Evolutionary conservation across 306 rosid genomes (phyloP).

Genomic region (Echinosophora koreensis): DNA sequence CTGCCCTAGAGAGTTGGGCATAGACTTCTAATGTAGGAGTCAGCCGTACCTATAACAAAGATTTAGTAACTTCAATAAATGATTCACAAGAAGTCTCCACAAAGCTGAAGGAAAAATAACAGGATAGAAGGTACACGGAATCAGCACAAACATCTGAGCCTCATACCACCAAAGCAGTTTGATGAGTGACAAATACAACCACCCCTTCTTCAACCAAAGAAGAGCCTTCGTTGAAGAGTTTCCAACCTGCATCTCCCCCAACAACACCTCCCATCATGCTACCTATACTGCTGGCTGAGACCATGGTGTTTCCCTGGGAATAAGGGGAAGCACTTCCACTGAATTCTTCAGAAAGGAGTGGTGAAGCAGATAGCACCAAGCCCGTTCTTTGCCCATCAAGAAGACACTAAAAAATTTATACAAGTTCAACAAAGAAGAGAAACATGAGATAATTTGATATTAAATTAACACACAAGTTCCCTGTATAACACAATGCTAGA

Average conservation of each 20-base stretch:
- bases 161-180: conserved; percentile 96
- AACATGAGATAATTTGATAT: conserved; percentile 47
- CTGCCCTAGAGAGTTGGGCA: conserved; percentile 84
- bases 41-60: conserved; percentile 73
- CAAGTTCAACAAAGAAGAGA: conserved; percentile 49
- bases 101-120: conserved; percentile 43
- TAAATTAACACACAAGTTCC: conserved; percentile 36
- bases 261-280: conserved; percentile 98
- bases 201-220: conserved; percentile 89
- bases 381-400: conserved; percentile 97
- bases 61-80: conserved; percentile 41
- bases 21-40: conserved; percentile 78
- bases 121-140: conserved; percentile 52
- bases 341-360: conserved; percentile 79
- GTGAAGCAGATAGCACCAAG: conserved; percentile 87
- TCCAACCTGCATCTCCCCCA: conserved; percentile 96
- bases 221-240: conserved; percentile 93
- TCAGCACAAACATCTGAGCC: conserved; percentile 60
- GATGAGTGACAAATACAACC: conserved; percentile 93
- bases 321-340: conserved; percentile 67
- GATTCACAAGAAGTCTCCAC: conserved; percentile 32
- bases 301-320: conserved; percentile 64
- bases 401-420: conserved; percentile 77
- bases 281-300: conserved; percentile 80
- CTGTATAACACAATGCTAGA: conserved; percentile 26